A percentile compares a stretch with the other conserved stretches of the same genome.
Evolutionary conservation across 1,284 basidiomycete species (phyloP).

Genomic region (Melampsora medusae): DNA sequence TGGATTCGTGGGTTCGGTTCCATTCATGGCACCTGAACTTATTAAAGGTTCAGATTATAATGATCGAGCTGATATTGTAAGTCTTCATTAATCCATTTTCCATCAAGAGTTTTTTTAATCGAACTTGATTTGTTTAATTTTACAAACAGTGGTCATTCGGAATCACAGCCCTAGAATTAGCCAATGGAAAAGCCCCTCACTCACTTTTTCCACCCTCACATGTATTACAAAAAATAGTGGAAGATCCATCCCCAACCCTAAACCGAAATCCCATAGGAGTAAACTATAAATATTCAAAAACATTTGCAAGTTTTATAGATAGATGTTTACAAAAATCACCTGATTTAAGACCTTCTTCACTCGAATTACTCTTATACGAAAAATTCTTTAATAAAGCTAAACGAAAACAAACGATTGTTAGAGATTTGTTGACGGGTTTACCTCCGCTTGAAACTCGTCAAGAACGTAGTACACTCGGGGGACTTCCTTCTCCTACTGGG

Average conservation of each 20-base stretch:
- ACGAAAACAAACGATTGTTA: slow-evolving; percentile 70
- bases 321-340: slow-evolving; percentile 68
- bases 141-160: slow-evolving; percentile 24
- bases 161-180: slow-evolving; percentile 69
- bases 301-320: slow-evolving; percentile 76
- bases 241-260: slow-evolving; percentile 62
- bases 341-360: slow-evolving; percentile 66
- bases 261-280: slow-evolving; percentile 65
- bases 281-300: slow-evolving; percentile 72
- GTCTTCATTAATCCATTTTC: slow-evolving; percentile 61
- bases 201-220: slow-evolving; percentile 71
- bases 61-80: slow-evolving; percentile 58
- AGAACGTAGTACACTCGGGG: slow-evolving; percentile 2
- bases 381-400: slow-evolving; percentile 74
- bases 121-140: slow-evolving; percentile 80
- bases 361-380: slow-evolving; percentile 69
- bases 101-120: slow-evolving; percentile 59
- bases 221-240: slow-evolving; percentile 67
- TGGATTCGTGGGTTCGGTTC: slow-evolving; percentile 86
- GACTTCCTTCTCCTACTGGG: not conserved
- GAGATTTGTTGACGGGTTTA: slow-evolving; percentile 62
- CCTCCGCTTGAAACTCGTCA: slow-evolving; percentile 49
- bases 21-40: slow-evolving; percentile 91
- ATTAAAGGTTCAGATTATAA: slow-evolving; percentile 80
- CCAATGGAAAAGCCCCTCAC: slow-evolving; percentile 75